Evolutionary conservation across 805 yeast species (phyloP).

Genomic region (Metschnikowia gruessii): DNA sequence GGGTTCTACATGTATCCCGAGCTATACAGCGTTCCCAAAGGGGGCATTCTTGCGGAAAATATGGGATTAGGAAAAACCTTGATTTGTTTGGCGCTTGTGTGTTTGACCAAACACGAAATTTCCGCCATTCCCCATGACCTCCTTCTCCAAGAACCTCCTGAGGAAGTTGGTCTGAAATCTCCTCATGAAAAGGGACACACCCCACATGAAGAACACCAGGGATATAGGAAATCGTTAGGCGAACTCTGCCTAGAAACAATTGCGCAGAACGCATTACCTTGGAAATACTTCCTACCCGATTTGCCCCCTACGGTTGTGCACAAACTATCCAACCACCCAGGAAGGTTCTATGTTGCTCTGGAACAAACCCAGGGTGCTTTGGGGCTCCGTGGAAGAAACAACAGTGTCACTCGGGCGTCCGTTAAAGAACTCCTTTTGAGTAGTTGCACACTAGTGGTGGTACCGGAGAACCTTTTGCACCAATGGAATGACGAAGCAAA

Average conservation of each 20-base stretch:
- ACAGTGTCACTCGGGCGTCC: constrained; percentile 4
- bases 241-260: constrained; percentile 45
- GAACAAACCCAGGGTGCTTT: constrained; percentile 18
- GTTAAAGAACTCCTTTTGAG: constrained; percentile 40
- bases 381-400: constrained; percentile 19
- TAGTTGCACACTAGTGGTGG: constrained; percentile 54
- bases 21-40: constrained; percentile 47
- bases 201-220: too few species aligned
- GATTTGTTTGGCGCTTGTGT: constrained; percentile 55
- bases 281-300: constrained; percentile 47
- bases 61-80: constrained; percentile 69
- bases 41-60: constrained; percentile 65
- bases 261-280: constrained; percentile 50
- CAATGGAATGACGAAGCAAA: constrained; percentile 62
- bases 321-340: constrained; percentile 39
- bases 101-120: constrained; percentile 52
- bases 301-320: constrained; percentile 45
- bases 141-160: constrained; percentile 18
- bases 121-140: constrained; percentile 42
- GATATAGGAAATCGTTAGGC: constrained; percentile 18
- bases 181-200: too few species aligned
- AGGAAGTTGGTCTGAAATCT: too few species aligned
- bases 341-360: constrained; percentile 39
- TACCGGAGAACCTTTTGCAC: constrained; percentile 63
- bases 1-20: constrained; percentile 38